Conservation (phyloP, 768 basidiomycete species). For the Naganishia friedmannii region DNA sequence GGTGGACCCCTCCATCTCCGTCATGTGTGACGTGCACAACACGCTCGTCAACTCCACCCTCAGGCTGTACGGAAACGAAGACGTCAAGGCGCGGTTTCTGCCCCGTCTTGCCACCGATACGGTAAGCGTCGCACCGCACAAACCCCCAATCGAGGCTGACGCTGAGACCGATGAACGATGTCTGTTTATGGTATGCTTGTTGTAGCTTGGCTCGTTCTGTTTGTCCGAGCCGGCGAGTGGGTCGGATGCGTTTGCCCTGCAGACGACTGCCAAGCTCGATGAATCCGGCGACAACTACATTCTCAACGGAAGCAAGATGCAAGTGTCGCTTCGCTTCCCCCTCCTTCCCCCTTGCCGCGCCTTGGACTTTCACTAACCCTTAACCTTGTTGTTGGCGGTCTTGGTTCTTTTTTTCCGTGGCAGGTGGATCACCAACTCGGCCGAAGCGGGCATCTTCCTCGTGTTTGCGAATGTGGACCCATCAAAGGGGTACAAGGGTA, state of each 20-base stretch:
- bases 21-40: conserved; percentile 96
- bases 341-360: background rate
- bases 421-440: conserved; percentile 90
- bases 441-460: conserved; percentile 71
- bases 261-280: conserved; percentile 81
- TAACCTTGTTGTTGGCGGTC: background rate
- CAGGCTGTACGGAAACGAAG: conserved; percentile 76
- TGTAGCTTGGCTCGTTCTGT: conserved; percentile 90
- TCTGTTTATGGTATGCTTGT: too few species aligned
- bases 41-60: conserved; percentile 95
- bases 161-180: too few species aligned
- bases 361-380: too few species aligned
- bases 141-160: too few species aligned
- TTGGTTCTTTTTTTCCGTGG: background rate
- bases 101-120: conserved; percentile 74
- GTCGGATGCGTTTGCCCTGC: conserved; percentile 93
- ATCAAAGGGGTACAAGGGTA: conserved; percentile 95
- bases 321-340: conserved; percentile 9
- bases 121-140: conserved; percentile 53
- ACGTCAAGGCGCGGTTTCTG: conserved; percentile 82
- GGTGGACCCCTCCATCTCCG: conserved; percentile 92
- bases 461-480: conserved; percentile 90
- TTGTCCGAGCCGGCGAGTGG: conserved; percentile 89
- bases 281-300: conserved; percentile 73
- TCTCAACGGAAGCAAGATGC: conserved; percentile 95